Conservation (phyloP, 495 filamentous ascomycete genomes). For the Podospora anserina region DNA sequence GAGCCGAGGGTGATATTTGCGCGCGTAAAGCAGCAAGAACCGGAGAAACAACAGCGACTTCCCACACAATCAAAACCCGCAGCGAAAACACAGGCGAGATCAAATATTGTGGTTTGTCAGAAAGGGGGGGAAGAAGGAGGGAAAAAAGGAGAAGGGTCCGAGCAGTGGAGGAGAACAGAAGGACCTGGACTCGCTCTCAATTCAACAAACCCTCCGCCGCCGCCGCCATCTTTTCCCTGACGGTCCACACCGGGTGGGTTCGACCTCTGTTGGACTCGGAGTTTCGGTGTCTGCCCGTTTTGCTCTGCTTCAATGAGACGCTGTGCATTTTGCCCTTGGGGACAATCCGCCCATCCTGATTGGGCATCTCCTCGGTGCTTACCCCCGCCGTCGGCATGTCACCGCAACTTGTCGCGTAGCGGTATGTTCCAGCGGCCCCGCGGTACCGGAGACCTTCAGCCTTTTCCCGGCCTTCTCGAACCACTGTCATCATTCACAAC, state of each 20-base stretch:
- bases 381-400: slow-evolving; percentile 14
- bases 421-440: slow-evolving; percentile 1
- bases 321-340: slow-evolving; percentile 15
- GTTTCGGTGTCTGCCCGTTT: slow-evolving; percentile 21
- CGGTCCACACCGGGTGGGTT: slow-evolving; percentile 18
- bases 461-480: not conserved
- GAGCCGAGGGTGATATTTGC: not conserved
- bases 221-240: slow-evolving; percentile 2
- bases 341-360: slow-evolving; percentile 18
- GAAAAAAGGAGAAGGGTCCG: slow-evolving; percentile 1
- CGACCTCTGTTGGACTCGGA: slow-evolving; percentile 17
- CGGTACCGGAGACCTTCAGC: slow-evolving; percentile 18
- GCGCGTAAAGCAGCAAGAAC: not conserved
- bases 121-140: not conserved
- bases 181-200: not conserved
- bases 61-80: not conserved
- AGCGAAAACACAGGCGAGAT: slow-evolving; percentile 8
- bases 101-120: slow-evolving; percentile 5
- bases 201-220: slow-evolving; percentile 5
- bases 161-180: slow-evolving; percentile 6
- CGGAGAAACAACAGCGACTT: not conserved
- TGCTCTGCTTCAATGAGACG: slow-evolving; percentile 16
- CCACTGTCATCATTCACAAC: not conserved
- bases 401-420: slow-evolving; percentile 8
- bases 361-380: slow-evolving; percentile 6